Base-by-base conservation (phyloP, 192 early-diverging fungal genomes). In the Entomortierella lignicola region DNA sequence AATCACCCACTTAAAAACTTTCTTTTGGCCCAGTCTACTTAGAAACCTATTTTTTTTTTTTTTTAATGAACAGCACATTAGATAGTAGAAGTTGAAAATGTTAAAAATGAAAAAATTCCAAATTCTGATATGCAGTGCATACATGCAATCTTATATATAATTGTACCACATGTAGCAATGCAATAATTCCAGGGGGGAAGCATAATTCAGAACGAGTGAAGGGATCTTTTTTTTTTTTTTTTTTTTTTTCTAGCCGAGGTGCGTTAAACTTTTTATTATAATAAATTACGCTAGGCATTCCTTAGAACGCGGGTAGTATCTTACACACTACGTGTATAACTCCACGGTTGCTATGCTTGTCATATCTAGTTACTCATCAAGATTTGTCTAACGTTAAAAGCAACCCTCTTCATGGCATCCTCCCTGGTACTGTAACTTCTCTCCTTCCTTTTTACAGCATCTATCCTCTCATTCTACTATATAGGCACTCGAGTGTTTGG, bases 51-150 rank as follows among this genome's bases (percentile, higher is more conserved):
- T 13, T 54, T 4, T 29, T 29, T n/a, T n/a, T n/a, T n/a, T n/a
- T n/a, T n/a, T n/a, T n/a, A n/a, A 53, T 25, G 25, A 10, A 47
- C 44, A 12, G 15, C 44, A 47, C 20, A 47, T 15, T 42, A 10
- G 39, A 42, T 10, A 42, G 39, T 10, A 42, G 13, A 15, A 47
- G 17, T 4, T 5, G 20, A 52, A 43, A 37, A 1, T 47, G 29
- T 10, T 25, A 50, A 32, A 2, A 48, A 34, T 2, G 4, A 37
- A 10, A 66, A 2, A 8, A 69, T 69, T 69, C 55, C 66, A 59
- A 26, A 69, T 69, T 69, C 66, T 55, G 27, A 69, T 51, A 13
- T 51, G 44, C 44, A 47, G 13, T 42, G 6, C 6, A 10, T 47
- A 20, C 3, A 20, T 20, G 44, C 12, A 20, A 15, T 3, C 44